Conservation (phyloP, 305 asterid species). For the Fraxinus xanthoxyloides region DNA sequence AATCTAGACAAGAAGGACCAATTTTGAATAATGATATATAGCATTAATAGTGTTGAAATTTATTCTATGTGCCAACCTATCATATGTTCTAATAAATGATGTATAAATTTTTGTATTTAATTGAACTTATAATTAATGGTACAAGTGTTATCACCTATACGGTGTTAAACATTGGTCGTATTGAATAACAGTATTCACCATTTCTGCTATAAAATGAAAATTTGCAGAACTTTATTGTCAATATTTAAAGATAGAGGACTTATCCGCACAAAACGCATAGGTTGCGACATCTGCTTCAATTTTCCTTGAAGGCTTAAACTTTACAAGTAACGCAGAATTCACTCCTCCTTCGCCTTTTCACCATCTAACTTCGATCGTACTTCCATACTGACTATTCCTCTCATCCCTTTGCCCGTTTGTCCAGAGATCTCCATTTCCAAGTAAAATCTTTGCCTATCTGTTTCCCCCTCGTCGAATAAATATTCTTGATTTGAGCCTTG, state of each 20-base stretch:
- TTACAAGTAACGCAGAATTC: not conserved
- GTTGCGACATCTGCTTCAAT: not conserved
- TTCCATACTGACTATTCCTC: not conserved
- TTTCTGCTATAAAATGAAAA: not conserved
- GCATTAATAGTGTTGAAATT: not conserved
- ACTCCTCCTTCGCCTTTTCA: not conserved
- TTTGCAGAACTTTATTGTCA: not conserved
- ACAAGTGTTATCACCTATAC: not conserved
- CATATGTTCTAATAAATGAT: too few relatives aligned
- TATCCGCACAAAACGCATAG: not conserved
- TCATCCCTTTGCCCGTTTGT: not conserved
- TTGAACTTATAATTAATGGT: too few relatives aligned
- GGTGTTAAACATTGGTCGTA: too few relatives aligned
- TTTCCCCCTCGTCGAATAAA: not conserved
- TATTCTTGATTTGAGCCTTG: not conserved
- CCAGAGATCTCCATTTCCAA: not conserved
- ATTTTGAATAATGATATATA: not conserved
- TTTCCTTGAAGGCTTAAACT: not conserved
- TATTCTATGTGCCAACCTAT: not conserved
- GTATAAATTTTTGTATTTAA: too few relatives aligned
- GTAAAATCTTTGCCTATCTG: not conserved
- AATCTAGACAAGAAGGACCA: not conserved
- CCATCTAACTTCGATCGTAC: not conserved
- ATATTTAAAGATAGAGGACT: not conserved
- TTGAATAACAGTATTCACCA: not conserved